A percentile compares a stretch with the other conserved stretches of the same genome.
Evolutionary conservation across 2,329 filamentous ascomycete genomes (phyloP).

Genomic region (Fusarium verrucosum): DNA sequence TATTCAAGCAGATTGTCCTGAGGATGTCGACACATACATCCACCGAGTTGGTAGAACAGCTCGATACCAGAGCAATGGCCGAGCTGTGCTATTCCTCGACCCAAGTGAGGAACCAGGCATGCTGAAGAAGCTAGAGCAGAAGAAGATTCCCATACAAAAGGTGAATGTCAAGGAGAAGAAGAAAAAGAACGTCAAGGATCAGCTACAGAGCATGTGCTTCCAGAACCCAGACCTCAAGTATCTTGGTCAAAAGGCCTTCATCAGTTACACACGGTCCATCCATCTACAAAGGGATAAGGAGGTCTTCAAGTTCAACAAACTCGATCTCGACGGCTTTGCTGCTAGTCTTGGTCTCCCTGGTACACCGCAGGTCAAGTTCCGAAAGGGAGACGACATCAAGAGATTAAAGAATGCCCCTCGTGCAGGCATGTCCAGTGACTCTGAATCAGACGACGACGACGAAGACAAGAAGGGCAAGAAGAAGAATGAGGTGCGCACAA

Average conservation of each 20-base stretch:
- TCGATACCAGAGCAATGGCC: slow-evolving; percentile 87
- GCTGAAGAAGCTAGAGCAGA: slow-evolving; percentile 82
- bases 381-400: slow-evolving; percentile 89
- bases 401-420: slow-evolving; percentile 86
- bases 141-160: slow-evolving; percentile 86
- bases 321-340: slow-evolving; percentile 88
- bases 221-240: slow-evolving; percentile 95
- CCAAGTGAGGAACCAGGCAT: slow-evolving; percentile 94
- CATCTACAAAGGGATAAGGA: slow-evolving; percentile 92
- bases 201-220: slow-evolving; percentile 95
- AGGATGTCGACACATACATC: slow-evolving; percentile 97
- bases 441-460: slow-evolving; percentile 63
- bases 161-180: slow-evolving; percentile 92
- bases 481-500: slow-evolving; percentile 83
- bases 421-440: slow-evolving; percentile 70
- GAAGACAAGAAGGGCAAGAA: slow-evolving; percentile 65
- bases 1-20: slow-evolving; percentile 96
- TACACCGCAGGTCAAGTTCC: slow-evolving; percentile 90
- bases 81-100: slow-evolving; percentile 89
- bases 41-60: slow-evolving; percentile 95
- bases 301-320: slow-evolving; percentile 83
- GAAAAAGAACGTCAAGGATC: slow-evolving; percentile 83
- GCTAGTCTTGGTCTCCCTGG: slow-evolving; percentile 88
- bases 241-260: slow-evolving; percentile 93
- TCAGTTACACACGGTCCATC: slow-evolving; percentile 86